phyloP scores from a whole-genome alignment of 306 rosid species.

The Prunus salicina region DNA sequence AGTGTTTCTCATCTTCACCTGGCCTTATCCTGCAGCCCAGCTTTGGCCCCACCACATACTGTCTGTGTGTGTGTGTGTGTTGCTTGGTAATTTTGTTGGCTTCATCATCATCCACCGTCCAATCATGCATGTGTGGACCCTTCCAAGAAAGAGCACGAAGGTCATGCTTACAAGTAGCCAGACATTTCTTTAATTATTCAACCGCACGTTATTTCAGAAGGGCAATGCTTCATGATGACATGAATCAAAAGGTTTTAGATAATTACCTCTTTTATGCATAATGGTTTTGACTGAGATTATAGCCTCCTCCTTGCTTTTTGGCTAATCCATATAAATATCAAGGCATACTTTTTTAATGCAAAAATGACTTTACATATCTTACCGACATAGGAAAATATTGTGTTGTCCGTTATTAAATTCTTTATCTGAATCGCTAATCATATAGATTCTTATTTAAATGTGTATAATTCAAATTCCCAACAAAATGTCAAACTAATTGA shows the following conservation, averaged over 20 bases:
- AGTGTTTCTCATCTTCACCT: conserved; percentile 26
- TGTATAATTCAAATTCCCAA: no score
- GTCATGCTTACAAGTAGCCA: conserved; percentile 2
- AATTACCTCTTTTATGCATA: neutral
- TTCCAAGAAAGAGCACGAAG: neutral
- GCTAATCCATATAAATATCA: no score
- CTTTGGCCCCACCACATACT: conserved; percentile 10
- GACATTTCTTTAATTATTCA: neutral
- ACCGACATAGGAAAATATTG: no score
- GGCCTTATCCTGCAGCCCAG: conserved; percentile 21
- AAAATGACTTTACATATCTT: no score
- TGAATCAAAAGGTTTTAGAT: conserved; percentile 1
- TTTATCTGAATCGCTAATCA: no score
- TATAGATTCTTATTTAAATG: no score
- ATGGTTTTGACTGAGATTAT: neutral
- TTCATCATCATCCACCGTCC: conserved; percentile 13
- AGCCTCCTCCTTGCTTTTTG: no score
- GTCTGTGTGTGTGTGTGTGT: neutral
- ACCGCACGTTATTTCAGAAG: conserved; percentile 4
- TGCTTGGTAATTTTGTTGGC: no score
- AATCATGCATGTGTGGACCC: neutral
- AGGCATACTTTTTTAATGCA: no score
- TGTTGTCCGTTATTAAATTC: no score
- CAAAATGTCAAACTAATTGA: no score
- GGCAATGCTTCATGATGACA: conserved; percentile 1